Evolutionary conservation across 768 basidiomycete species (phyloP).

Genomic region (Phylloporus scabripes): DNA sequence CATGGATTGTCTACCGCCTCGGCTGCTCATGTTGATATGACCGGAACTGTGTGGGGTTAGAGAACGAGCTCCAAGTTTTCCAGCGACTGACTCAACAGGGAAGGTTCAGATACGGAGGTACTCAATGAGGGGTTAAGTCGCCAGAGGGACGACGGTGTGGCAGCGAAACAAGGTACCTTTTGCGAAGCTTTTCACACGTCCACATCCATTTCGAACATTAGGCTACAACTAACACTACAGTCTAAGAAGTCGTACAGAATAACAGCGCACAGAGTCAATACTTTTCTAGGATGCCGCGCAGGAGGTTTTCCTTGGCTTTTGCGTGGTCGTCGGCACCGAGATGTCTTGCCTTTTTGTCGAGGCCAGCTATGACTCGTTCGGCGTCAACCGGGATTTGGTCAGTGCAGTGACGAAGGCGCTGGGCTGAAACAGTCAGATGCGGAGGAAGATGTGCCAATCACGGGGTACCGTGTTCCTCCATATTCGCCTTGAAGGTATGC

Average conservation of each 20-base stretch:
- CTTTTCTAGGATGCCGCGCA: slow-evolving; percentile 31
- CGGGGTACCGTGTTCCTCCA: slow-evolving; percentile 45
- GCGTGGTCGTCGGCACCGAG: slow-evolving; percentile 30
- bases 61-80: background rate
- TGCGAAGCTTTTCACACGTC: slow-evolving; percentile 22
- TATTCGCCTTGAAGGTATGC: slow-evolving; percentile 38
- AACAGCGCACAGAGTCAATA: slow-evolving; percentile 14
- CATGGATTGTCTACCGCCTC: slow-evolving; percentile 67
- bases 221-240: slow-evolving; percentile 5
- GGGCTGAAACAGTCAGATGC: slow-evolving; percentile 32
- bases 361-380: slow-evolving; percentile 45
- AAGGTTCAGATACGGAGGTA: background rate
- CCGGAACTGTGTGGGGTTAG: slow-evolving; percentile 2
- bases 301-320: slow-evolving; percentile 31
- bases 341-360: slow-evolving; percentile 52
- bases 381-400: slow-evolving; percentile 45
- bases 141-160: slow-evolving; percentile 6
- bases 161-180: slow-evolving; percentile 10
- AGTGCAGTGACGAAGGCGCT: slow-evolving; percentile 37
- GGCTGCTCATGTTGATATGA: slow-evolving; percentile 46
- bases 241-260: background rate
- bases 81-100: slow-evolving; percentile 2
- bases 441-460: background rate
- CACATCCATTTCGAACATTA: background rate
- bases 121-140: background rate